phyloP scores from a whole-genome alignment of 169 alveolate species.

The Eimeria falciformis region DNA sequence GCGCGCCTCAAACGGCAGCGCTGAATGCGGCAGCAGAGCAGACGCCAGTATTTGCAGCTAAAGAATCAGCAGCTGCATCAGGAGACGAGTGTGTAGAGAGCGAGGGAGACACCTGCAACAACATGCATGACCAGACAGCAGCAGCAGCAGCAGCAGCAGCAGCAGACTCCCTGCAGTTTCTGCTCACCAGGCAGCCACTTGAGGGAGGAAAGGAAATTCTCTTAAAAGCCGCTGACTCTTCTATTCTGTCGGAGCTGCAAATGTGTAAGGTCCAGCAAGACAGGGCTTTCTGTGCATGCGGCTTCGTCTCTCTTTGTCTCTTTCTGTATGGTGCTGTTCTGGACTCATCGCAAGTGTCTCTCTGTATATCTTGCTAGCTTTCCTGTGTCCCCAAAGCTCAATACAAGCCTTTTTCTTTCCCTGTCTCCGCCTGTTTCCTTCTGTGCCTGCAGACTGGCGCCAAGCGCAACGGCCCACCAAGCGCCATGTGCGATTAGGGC shows the following conservation, averaged over 20 bases:
- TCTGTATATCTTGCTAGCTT: not conserved
- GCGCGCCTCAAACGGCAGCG: not conserved
- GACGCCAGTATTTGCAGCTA: not conserved
- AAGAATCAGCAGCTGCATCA: constrained; percentile 29
- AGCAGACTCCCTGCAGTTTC: not conserved
- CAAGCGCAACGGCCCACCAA: too few relatives aligned
- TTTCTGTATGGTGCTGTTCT: not conserved
- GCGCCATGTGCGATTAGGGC: too few relatives aligned
- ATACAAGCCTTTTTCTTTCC: not conserved
- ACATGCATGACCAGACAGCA: constrained; percentile 4
- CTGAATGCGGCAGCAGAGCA: not conserved
- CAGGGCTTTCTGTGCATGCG: too few relatives aligned
- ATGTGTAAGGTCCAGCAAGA: constrained; percentile 34
- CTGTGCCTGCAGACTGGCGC: not conserved
- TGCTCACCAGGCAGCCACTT: constrained; percentile 5
- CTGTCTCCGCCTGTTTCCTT: not conserved
- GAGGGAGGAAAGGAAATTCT: constrained; percentile 18
- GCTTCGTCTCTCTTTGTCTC: not conserved
- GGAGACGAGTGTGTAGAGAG: not conserved
- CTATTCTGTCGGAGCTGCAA: constrained; percentile 22
- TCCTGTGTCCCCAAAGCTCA: not conserved
- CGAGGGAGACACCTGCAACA: too few relatives aligned
- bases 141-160: constrained; percentile 7
- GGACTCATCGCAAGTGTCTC: not conserved
- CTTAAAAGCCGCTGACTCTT: not conserved